These are phyloP conservation scores for Ophiognomonia clavigignenti-juglandacearum DNA, from an alignment of 2,329 filamentous ascomycete species.

Conservation along the genomic window DNA sequence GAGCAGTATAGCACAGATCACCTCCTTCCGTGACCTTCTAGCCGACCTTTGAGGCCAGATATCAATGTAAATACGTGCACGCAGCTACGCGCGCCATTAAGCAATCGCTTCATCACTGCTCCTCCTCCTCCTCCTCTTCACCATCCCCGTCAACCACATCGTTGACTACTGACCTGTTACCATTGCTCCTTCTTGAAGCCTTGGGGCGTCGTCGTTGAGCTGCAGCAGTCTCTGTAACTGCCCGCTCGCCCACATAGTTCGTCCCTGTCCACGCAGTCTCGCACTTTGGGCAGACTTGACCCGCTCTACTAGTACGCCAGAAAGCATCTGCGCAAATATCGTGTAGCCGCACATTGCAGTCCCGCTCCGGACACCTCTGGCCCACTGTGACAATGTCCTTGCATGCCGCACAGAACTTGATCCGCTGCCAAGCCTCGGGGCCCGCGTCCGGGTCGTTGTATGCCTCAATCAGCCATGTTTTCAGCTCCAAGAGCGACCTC, in stretches of 20 bases:
- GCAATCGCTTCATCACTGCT: not conserved
- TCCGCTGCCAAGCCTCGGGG: constrained; percentile 60
- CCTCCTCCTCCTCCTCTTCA: constrained; percentile 20
- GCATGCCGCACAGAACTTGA: constrained; percentile 86
- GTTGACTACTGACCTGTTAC: constrained; percentile 29
- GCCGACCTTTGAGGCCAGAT: no score
- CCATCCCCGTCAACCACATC: constrained; percentile 24
- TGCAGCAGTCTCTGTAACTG: constrained; percentile 49
- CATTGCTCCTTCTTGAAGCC: constrained; percentile 26
- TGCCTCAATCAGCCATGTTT: constrained; percentile 76
- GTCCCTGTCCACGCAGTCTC: constrained; percentile 43
- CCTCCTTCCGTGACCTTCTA: no score
- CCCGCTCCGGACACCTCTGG: constrained; percentile 64
- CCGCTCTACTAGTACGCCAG: constrained; percentile 57
- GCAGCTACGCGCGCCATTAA: no score
- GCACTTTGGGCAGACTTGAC: constrained; percentile 60
- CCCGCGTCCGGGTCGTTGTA: constrained; percentile 74
- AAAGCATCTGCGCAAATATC: constrained; percentile 69
- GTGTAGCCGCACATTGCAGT: constrained; percentile 70
- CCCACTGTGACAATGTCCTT: constrained; percentile 84
- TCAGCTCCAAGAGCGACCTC: constrained; percentile 77
- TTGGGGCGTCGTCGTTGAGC: constrained; percentile 37
- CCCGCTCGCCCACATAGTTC: constrained; percentile 51
- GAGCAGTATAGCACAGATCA: no score
- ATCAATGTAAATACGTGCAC: no score